These are phyloP conservation scores for Hypomontagnella submonticulosa DNA, from an alignment of 495 filamentous ascomycete species.

Conservation along the genomic window DNA sequence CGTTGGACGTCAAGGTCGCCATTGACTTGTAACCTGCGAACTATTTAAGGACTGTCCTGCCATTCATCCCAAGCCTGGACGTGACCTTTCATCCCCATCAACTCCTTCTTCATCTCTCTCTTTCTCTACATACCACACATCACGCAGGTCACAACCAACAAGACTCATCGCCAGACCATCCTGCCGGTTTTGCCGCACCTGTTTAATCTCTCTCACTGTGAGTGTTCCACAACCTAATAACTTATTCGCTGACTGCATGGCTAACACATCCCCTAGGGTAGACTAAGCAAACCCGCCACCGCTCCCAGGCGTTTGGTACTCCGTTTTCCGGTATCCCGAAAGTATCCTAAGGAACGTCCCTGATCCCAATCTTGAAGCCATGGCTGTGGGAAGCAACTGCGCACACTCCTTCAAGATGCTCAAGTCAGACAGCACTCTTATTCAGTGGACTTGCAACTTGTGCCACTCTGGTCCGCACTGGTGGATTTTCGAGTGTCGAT, in stretches of 20 bases:
- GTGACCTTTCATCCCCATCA: neutral
- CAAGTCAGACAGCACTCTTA: constrained; percentile 78
- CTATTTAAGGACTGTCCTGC: constrained; percentile 33
- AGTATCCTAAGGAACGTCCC: constrained; percentile 12
- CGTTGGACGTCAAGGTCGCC: constrained; percentile 37
- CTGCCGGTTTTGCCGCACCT: neutral
- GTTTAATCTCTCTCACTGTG: constrained; percentile 14
- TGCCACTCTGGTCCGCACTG: constrained; percentile 83
- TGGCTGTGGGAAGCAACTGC: constrained; percentile 73
- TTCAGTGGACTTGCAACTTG: constrained; percentile 81
- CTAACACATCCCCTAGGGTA: constrained; percentile 25
- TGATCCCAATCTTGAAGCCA: constrained; percentile 47
- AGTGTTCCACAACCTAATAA: constrained; percentile 12
- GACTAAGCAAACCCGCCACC: constrained; percentile 21
- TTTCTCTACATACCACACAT: constrained; percentile 13
- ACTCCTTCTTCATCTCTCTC: constrained; percentile 2
- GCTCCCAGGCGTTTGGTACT: constrained; percentile 10
- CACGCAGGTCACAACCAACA: constrained; percentile 6
- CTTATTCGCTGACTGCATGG: neutral
- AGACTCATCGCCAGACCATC: constrained; percentile 1
- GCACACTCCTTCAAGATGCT: constrained; percentile 78
- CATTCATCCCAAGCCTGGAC: constrained; percentile 6
- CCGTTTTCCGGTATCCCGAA: constrained; percentile 13
- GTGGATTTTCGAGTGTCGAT: constrained; percentile 83
- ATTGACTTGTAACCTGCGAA: constrained; percentile 23